Percentiles rank a stretch among this genome's conserved stretches.
These are phyloP conservation scores for Sporothrix curviconia DNA, from an alignment of 2,329 filamentous ascomycete species.

Conservation along the genomic window DNA sequence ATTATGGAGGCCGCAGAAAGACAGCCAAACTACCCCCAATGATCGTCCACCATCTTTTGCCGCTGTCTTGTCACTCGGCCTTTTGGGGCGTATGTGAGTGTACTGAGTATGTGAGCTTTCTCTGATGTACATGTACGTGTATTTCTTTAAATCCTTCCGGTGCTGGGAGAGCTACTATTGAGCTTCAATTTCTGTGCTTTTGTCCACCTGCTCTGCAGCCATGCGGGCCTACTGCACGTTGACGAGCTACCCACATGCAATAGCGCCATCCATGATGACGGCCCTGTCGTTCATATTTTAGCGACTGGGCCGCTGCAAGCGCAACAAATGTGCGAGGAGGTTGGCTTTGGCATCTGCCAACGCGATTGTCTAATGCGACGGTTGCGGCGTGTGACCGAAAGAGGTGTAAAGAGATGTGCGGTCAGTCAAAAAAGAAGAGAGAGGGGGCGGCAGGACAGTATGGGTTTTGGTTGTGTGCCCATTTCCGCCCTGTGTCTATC, in stretches of 20 bases:
- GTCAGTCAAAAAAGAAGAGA: neutral
- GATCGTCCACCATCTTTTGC: neutral
- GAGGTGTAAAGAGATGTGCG: too few relatives aligned
- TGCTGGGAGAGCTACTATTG: too few relatives aligned
- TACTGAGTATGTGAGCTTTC: too few relatives aligned
- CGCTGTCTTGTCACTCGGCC: neutral
- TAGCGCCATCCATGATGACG: neutral
- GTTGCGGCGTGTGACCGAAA: too few relatives aligned
- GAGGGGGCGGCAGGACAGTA: too few relatives aligned
- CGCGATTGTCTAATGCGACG: too few relatives aligned
- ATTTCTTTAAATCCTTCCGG: too few relatives aligned
- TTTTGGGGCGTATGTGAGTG: too few relatives aligned
- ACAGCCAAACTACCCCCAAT: too few relatives aligned
- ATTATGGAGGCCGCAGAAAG: neutral
- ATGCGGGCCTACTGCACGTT: constrained; percentile 13
- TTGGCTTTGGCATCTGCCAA: too few relatives aligned
- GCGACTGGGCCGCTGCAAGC: constrained; percentile 9
- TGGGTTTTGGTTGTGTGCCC: neutral
- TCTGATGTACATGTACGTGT: too few relatives aligned
- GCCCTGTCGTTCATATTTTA: neutral
- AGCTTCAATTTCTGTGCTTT: neutral
- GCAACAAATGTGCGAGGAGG: too few relatives aligned
- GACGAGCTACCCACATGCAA: constrained; percentile 4
- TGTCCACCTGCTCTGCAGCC: constrained; percentile 8
- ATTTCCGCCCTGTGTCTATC: neutral